Percentiles rank a stretch among this genome's conserved stretches.
These are phyloP conservation scores for Pontederia crassipes DNA, from an alignment of 176 grass and related monocot genomes.

Conservation along the genomic window DNA sequence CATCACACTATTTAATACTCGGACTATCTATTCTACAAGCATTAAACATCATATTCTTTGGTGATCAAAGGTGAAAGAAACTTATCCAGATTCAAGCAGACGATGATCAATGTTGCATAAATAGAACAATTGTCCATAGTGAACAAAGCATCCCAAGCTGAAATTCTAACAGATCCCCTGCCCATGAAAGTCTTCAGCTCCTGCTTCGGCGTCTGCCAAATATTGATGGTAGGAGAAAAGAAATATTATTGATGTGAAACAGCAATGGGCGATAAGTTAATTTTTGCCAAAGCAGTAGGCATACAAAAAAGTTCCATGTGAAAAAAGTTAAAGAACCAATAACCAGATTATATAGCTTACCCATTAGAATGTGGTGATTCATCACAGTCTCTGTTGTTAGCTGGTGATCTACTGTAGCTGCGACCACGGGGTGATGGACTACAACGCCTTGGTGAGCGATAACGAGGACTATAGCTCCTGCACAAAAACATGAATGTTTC, in stretches of 20 bases:
- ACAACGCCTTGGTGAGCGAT: constrained; percentile 65
- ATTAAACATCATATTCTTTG: constrained; percentile 22
- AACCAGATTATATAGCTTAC: constrained; percentile 26
- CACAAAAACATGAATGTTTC: constrained; percentile 6
- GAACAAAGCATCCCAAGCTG: constrained; percentile 27
- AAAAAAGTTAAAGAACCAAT: neutral
- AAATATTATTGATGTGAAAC: neutral
- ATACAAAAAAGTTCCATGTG: neutral
- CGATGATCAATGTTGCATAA: constrained; percentile 40
- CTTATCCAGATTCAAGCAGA: constrained; percentile 77
- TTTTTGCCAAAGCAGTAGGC: neutral
- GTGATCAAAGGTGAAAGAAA: constrained; percentile 70
- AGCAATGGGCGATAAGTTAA: constrained; percentile 8
- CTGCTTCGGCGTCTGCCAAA: constrained; percentile 37
- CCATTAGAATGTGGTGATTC: constrained; percentile 55
- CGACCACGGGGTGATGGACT: constrained; percentile 40
- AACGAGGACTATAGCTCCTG: constrained; percentile 81
- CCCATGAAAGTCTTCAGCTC: constrained; percentile 30
- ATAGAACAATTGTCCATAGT: constrained; percentile 37
- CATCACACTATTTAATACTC: constrained; percentile 32
- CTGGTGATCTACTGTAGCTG: constrained; percentile 69
- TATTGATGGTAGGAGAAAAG: constrained; percentile 1
- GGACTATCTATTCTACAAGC: neutral
- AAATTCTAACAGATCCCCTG: constrained; percentile 9
- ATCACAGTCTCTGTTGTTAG: constrained; percentile 19